Percentiles rank a stretch among this genome's conserved stretches.
Evolutionary conservation across 1,284 basidiomycete species (phyloP).

Genomic region (Amylostereum chailletii): DNA sequence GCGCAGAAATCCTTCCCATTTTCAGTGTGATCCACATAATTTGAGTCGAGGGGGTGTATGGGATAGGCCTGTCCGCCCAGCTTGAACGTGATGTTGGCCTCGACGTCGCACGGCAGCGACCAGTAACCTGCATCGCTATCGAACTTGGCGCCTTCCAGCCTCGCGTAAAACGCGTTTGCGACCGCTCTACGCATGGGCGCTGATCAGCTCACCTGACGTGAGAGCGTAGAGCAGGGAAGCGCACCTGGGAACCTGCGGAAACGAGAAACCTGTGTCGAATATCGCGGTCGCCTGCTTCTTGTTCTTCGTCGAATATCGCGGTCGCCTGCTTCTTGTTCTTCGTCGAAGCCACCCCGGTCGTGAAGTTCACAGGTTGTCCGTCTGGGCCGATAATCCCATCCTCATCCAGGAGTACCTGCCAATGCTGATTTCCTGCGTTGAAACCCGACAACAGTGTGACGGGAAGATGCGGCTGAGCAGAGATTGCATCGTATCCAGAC

Average conservation of each 20-base stretch:
- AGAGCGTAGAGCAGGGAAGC: background rate
- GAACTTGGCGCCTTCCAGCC: constrained; percentile 40
- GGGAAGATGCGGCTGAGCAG: constrained; percentile 25
- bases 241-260: constrained; percentile 55
- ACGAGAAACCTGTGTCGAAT: constrained; percentile 61
- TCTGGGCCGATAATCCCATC: constrained; percentile 31
- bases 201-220: background rate
- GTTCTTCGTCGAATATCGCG: constrained; percentile 39
- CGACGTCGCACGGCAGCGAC: constrained; percentile 48
- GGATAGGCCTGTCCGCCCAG: constrained; percentile 44
- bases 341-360: constrained; percentile 30
- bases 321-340: constrained; percentile 35
- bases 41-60: constrained; percentile 56
- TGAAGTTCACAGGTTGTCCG: constrained; percentile 35
- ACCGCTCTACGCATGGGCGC: constrained; percentile 28
- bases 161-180: constrained; percentile 47
- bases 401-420: constrained; percentile 26
- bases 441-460: constrained; percentile 19
- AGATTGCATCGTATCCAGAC: constrained; percentile 23
- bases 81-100: constrained; percentile 54
- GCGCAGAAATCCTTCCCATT: constrained; percentile 50
- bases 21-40: constrained; percentile 29
- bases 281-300: constrained; percentile 42
- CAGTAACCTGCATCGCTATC: constrained; percentile 32
- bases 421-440: constrained; percentile 24